Evolutionary conservation across 176 grass and related monocot species (phyloP), one percentile per base, ranked within the genome.

Genomic region (Calamus simplicifolius): DNA sequence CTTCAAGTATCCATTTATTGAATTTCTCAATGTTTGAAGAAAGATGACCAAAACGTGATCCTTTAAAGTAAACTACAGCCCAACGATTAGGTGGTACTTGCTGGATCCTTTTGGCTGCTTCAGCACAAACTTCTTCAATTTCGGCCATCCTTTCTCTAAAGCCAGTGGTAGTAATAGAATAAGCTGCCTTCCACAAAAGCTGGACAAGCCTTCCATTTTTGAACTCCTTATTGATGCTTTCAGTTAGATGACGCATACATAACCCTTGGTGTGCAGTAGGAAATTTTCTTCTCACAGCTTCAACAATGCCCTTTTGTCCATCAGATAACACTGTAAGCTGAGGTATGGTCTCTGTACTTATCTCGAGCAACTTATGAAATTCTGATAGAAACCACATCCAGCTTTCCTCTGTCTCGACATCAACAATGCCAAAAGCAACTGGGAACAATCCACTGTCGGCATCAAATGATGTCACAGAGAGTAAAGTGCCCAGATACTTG

Each of bases 381-480:
- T 73, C 70, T 7, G 70, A 63, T 59, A 73, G 63, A 29, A 73
- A 73, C 70, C 70, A 73, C 58, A 63, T 54, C 70, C 70, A 73
- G 19, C 49, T 73, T 52, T 73, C 70, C 10, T 62, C 58, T n/a
- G 70, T 73, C 51, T 62, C 50, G 2, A 73, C 27, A 49, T 73
- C 70, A 25, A 63, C 27, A 14, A 73, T 55, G 27, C 70, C 70
- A 25, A 73, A 73, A 38, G 70, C 70, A 63, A 73, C 26, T 0
- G 70, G 70, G 62, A 73, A 73, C 29, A 73, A 48, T 23, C 59
- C 70, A 54, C 59, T 59, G 48, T 73, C 59, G 3, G 58, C 49
- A 73, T 73, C 70, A 55, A 73, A 73, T 73, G 70, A 73, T 15
- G 70, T 73, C n/a, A 63, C 29, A 26, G 59, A 73, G 13, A 73